phyloP scores from a whole-genome alignment of 2,329 filamentous ascomycete species.

The Aureobasidium sp. region DNA sequence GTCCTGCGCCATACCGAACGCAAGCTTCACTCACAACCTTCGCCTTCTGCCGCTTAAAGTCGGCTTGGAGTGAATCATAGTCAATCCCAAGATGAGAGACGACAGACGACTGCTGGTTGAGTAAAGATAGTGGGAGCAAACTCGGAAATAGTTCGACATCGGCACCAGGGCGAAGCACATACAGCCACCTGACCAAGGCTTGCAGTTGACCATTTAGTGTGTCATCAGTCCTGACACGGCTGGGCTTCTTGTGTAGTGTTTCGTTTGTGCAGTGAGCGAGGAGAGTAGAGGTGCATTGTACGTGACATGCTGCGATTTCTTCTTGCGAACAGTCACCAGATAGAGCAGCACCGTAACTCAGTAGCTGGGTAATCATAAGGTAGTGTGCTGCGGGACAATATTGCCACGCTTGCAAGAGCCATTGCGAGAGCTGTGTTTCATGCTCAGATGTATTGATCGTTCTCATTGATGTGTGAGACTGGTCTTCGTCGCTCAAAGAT shows the following conservation, averaged over 20 bases:
- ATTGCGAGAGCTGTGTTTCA: not conserved
- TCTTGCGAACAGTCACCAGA: not conserved
- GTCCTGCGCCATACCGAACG: not conserved
- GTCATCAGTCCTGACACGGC: too few species aligned
- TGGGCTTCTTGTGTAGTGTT: not conserved
- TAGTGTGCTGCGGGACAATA: slow-evolving; percentile 2
- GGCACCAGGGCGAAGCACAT: not conserved
- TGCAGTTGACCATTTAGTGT: not conserved
- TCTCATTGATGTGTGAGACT: too few species aligned
- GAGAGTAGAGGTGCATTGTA: not conserved
- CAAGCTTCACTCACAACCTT: not conserved
- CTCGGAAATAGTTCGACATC: not conserved
- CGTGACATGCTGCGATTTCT: not conserved
- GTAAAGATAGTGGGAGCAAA: not conserved
- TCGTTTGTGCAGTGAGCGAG: not conserved
- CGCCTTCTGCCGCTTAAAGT: not conserved
- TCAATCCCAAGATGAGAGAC: not conserved
- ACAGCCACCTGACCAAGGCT: not conserved
- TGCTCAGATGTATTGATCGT: not conserved
- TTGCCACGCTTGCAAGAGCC: not conserved
- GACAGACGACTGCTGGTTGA: not conserved
- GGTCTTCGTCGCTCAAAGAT: not conserved
- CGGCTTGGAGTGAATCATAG: not conserved
- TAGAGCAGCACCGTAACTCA: not conserved
- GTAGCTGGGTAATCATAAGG: not conserved